Evolutionary conservation across 495 filamentous ascomycete genomes (phyloP), one percentile per base, ranked within the genome.

Genomic region (Aspergillus steynii): DNA sequence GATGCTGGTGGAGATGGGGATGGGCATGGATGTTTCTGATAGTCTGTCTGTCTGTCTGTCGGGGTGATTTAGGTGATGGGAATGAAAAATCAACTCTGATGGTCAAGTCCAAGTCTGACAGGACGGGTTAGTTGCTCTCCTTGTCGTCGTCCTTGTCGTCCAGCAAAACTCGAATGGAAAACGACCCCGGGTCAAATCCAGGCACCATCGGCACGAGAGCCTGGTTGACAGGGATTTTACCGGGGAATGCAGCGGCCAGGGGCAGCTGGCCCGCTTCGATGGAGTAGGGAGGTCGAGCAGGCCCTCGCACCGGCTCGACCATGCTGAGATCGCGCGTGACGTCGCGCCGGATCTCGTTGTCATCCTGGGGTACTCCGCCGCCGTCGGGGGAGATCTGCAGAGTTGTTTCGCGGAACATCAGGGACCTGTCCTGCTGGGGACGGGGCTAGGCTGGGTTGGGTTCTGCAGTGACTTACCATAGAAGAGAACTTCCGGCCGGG

Each of bases 401-500:
- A 20, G 20, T 20, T 20, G 20, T 20, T 54, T n/a, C 2, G 6
- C 1, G 15, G 31, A 3, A 34, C 6, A 20, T 31, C n/a, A 26
- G 29, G 14, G 9, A 12, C 5, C 2, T 34, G 31, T 9, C 9
- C 5, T 3, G 31, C 9, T 4, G 37, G 10, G 37, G 5, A 2
- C n/a, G 31, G 31, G 6, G 20, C 2, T 25, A 3, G 3, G 4
- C 32, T 20, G 3, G 2, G 32, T 53, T 9, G 26, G 15, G 9
- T 14, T 8, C 8, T 8, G 12, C 9, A 14, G 7, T n/a, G 32
- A 66, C 70, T 58, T 68, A 76, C 71, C 62, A 61, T 66, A 27
- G 68, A 65, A 1, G 70, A 59, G 55, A 64, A 71, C 48, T 68
- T 74, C 53, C 75, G 66, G 7, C 77, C 76, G 2, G 76, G 73